Evolutionary conservation across 352 stramenopile species (phyloP).

Genomic region (Pythium sp.): DNA sequence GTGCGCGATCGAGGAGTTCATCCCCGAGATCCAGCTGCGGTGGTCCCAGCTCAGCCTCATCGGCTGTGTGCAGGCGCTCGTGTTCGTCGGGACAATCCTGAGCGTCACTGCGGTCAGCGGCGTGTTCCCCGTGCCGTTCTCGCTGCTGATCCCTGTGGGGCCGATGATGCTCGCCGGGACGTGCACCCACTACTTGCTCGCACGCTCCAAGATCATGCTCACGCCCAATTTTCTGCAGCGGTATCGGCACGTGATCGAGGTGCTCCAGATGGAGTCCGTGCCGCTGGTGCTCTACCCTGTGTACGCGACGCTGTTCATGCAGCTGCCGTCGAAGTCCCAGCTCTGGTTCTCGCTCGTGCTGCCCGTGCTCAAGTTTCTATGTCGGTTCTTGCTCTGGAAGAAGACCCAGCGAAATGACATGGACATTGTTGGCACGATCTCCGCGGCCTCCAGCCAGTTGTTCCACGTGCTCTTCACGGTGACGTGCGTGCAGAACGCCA

Average conservation of each 20-base stretch:
- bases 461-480: constrained; percentile 1
- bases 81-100: not conserved
- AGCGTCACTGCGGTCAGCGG: not conserved
- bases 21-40: not conserved
- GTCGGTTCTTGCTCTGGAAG: not conserved
- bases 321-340: not conserved
- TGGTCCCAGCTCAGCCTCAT: not conserved
- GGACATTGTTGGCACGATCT: not conserved
- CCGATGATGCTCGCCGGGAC: not conserved
- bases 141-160: not conserved
- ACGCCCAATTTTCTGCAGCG: not conserved
- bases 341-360: constrained; percentile 1
- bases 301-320: not conserved
- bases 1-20: constrained; percentile 1
- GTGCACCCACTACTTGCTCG: not conserved
- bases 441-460: not conserved
- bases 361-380: not conserved
- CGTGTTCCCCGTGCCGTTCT: constrained; percentile 4
- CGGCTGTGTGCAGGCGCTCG: not conserved
- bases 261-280: constrained; percentile 1
- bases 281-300: not conserved
- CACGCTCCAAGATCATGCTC: not conserved
- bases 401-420: not conserved
- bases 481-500: constrained; percentile 5
- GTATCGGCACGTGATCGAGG: not conserved